phyloP scores from a whole-genome alignment of 352 stramenopile species.

The Achlya hypogyna region DNA sequence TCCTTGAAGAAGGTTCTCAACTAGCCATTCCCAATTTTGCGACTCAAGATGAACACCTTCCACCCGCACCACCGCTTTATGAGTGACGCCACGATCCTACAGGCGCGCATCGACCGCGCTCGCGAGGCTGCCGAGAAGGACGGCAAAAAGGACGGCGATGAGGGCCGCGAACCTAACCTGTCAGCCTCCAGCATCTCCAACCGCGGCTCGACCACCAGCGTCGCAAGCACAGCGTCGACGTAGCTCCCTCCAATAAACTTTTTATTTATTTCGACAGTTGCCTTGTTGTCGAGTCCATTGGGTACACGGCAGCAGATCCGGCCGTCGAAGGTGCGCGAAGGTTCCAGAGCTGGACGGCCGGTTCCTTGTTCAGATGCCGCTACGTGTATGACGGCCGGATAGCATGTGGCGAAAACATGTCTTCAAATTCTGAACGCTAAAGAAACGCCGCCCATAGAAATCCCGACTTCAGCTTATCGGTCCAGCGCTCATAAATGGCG shows the following conservation, averaged over 20 bases:
- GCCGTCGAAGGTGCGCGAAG: too few relatives aligned
- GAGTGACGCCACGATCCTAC: neutral
- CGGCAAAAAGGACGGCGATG: neutral
- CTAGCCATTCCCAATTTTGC: neutral
- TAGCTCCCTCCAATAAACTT: too few relatives aligned
- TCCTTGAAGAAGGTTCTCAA: neutral
- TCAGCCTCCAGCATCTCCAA: conserved; percentile 1
- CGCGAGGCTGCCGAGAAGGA: neutral
- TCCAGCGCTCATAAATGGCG: too few relatives aligned
- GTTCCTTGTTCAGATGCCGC: too few relatives aligned
- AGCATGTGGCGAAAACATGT: too few relatives aligned
- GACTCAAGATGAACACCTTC: neutral
- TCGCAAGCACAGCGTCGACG: neutral
- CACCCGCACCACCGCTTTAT: neutral
- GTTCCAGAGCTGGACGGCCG: too few relatives aligned
- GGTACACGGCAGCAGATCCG: too few relatives aligned
- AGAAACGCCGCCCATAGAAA: too few relatives aligned
- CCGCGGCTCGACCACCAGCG: neutral
- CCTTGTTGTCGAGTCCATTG: too few relatives aligned
- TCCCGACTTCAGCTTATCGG: too few relatives aligned
- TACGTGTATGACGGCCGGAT: too few relatives aligned
- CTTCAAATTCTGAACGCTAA: too few relatives aligned
- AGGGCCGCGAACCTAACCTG: neutral
- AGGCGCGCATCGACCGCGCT: neutral
- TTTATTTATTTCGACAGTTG: conserved; percentile 2